Evolutionary conservation across 2,329 filamentous ascomycete genomes (phyloP), one percentile per base, ranked within the genome.

Genomic region (Aspergillus tubingensis): DNA sequence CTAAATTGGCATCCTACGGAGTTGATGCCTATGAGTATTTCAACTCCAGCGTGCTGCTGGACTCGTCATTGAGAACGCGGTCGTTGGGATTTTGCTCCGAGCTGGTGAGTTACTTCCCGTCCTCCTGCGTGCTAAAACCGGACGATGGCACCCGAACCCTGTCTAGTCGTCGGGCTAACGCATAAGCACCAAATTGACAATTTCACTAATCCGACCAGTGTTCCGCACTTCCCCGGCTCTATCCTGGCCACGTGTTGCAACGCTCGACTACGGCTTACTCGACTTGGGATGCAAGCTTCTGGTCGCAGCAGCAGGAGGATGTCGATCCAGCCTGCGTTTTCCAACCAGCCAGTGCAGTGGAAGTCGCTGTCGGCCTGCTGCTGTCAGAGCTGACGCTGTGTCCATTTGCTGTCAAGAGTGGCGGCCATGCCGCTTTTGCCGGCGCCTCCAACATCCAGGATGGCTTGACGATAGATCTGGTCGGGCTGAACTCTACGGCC

Each of bases 361-460:
- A 77, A 7, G 71, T 77, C 10, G 70, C 74, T n/a, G 60, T 66
- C n/a, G 62, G 67, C 6, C 60, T 78, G 4, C 60, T 75, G 17
- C 54, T 77, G n/a, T 67, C 70, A 6, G 68, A 68, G 3, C 52
- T 72, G 2, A 72, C 70, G 3, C 59, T 64, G 5, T 79, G 76
- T 30, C 70, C 72, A 0, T 87, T 87, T 63, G 84, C 85, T 6
- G 72, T 85, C 65, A 83, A 84, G 65, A 82, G 82, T 7, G 85
- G 85, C 27, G 85, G 85, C 1, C 85, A 87, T 71, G 83, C 82
- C 59, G 81, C 83, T 3, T 85, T 85, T 66, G 76, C 81, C 17
- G 81, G 81, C 62, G 81, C 80, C 41, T 79, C 84, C 2, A 86
- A 80, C 64, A 80, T 83, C 50, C 70, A 79, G 13, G 79, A 67